Conservation (phyloP, 169 alveolate species). For the Eimeria sp. region DNA sequence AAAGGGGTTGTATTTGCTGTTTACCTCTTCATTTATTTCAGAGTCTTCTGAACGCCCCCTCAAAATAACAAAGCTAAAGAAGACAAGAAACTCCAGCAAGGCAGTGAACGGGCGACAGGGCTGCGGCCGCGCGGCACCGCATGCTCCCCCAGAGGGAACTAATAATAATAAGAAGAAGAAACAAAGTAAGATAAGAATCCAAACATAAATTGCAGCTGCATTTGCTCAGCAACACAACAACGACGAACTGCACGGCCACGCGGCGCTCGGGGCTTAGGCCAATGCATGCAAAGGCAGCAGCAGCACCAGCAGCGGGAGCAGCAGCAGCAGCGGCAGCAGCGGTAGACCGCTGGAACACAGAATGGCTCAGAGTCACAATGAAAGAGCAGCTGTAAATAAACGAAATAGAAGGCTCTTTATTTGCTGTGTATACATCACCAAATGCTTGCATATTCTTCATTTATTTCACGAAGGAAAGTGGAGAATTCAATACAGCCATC, state of each 20-base stretch:
- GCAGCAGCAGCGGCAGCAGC: conserved; percentile 19
- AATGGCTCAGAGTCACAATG: too few relatives aligned
- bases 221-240: neutral
- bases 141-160: too few relatives aligned
- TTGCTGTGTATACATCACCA: neutral
- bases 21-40: too few relatives aligned
- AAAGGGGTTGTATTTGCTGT: too few relatives aligned
- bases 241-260: neutral
- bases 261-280: neutral
- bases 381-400: neutral
- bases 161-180: too few relatives aligned
- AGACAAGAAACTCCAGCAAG: too few relatives aligned
- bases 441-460: neutral
- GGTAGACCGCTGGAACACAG: conserved; percentile 15
- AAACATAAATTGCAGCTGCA: neutral
- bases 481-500: neutral
- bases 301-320: neutral
- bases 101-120: too few relatives aligned
- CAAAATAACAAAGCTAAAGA: too few relatives aligned
- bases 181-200: neutral
- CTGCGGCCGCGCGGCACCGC: too few relatives aligned
- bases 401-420: neutral
- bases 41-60: too few relatives aligned
- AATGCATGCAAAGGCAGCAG: conserved; percentile 8
- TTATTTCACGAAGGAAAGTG: neutral